Base-by-base conservation (phyloP, 176 grass and related monocot genomes). In the Avena insularis region DNA sequence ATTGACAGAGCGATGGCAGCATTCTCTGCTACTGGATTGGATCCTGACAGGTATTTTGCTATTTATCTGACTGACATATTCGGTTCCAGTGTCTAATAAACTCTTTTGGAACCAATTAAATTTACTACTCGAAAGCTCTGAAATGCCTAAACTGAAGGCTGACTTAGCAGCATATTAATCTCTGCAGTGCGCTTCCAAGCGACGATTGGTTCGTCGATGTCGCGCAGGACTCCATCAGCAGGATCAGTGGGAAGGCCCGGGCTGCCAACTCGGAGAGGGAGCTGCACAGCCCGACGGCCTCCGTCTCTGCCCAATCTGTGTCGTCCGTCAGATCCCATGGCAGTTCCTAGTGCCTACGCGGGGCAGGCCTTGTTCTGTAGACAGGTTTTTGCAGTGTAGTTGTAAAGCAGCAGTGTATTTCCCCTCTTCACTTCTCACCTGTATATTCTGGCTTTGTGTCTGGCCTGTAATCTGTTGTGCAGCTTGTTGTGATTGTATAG, bases 171-270 rank as follows among this genome's bases (percentile, higher is more conserved):
- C 43, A 76, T 54, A 29, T 47, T 62, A 25, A 50, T 87, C 35
- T 46, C 12, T 84, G 89, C 81, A 95, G 91, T 10, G 77, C 80
- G 12, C 91, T 93, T 65, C 93, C 91, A 19, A 91, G 88, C 6
- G 94, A 98, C 25, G 92, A 96, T 23, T 95, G 93, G 93, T 96
- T 98, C 96, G 46, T 94, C 10, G 97, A 98, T 36, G 82, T 94
- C 35, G 92, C 90, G 40, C 92, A 94, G 31, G 93, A 91, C 27
- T 31, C 57, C 15, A 87, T 96, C 78, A 93, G 88, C 62, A 90
- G 82, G 90, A 98, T 98, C 79, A 96, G 88, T 29, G 96, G 96
- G 56, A 92, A 35, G 84, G 82, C 79, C 62, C 84, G 82, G 86
- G 10, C 78, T 56, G 75, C 73, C 33, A 94, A 92, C 49, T 94